phyloP scores from a whole-genome alignment of 2,329 filamentous ascomycete species.

The Huntiella savannae region DNA sequence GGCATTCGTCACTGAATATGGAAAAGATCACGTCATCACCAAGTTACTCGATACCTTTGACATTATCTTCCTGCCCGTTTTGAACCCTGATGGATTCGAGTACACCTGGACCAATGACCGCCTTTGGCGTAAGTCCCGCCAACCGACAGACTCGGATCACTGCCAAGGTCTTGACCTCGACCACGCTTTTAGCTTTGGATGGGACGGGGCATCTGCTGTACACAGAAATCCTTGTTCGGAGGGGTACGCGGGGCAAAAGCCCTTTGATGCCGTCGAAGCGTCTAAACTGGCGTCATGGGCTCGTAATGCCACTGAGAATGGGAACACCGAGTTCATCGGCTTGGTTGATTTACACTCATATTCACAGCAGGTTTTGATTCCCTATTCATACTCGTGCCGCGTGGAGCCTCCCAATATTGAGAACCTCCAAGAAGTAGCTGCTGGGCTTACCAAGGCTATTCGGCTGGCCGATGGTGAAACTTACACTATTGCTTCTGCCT shows the following conservation, averaged over 20 bases:
- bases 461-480: constrained; percentile 56
- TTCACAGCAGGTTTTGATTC: constrained; percentile 84
- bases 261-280: constrained; percentile 72
- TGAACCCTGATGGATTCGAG: constrained; percentile 87
- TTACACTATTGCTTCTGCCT: constrained; percentile 67
- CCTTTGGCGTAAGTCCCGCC: constrained; percentile 86
- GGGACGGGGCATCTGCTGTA: constrained; percentile 44
- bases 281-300: constrained; percentile 64
- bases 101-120: constrained; percentile 87
- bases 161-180: constrained; percentile 83
- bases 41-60: constrained; percentile 70
- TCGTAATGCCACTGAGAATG: constrained; percentile 50
- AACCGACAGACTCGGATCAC: constrained; percentile 62
- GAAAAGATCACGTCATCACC: constrained; percentile 51
- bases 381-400: constrained; percentile 71
- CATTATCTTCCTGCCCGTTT: constrained; percentile 67
- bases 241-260: constrained; percentile 63
- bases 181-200: constrained; percentile 67
- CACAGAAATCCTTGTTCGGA: constrained; percentile 74
- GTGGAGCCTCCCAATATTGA: constrained; percentile 67
- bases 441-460: constrained; percentile 78
- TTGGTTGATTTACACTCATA: constrained; percentile 88
- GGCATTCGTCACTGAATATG: constrained; percentile 67
- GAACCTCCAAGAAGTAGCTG: constrained; percentile 75
- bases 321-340: constrained; percentile 60